Conservation (phyloP, 2,329 filamentous ascomycete genomes). For the Penicillium crustosum region DNA sequence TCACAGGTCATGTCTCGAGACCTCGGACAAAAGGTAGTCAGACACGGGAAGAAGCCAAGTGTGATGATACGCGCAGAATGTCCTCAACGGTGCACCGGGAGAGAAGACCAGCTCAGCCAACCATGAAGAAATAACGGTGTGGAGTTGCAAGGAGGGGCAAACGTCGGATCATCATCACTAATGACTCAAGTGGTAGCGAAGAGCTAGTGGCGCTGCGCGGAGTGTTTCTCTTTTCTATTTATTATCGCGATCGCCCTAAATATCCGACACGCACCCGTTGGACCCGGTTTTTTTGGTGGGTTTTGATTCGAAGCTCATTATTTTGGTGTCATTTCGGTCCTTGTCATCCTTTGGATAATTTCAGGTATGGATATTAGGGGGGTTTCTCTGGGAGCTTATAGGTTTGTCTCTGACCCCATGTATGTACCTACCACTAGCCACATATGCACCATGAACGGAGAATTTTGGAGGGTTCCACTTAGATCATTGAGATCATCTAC, state of each 20-base stretch:
- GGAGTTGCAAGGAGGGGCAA: slow-evolving; percentile 11
- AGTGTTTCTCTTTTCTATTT: slow-evolving; percentile 7
- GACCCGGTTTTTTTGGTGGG: slow-evolving; percentile 2
- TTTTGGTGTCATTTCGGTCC: not conserved
- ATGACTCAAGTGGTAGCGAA: slow-evolving; percentile 23
- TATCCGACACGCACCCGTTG: slow-evolving; percentile 20
- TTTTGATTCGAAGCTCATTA: not conserved
- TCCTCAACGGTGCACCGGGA: not conserved
- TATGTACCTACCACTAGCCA: not conserved
- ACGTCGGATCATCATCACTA: slow-evolving; percentile 23
- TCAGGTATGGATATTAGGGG: not conserved
- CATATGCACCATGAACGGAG: not conserved
- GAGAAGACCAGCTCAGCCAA: not conserved
- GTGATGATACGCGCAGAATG: not conserved
- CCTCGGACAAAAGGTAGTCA: not conserved
- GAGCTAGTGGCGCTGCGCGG: slow-evolving; percentile 9
- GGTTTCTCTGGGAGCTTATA: not conserved
- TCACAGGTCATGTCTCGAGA: not conserved
- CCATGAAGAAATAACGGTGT: slow-evolving; percentile 3
- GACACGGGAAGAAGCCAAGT: not conserved
- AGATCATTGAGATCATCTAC: slow-evolving; percentile 1
- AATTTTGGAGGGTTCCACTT: slow-evolving; percentile 11
- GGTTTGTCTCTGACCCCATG: not conserved
- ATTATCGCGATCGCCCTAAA: slow-evolving; percentile 20
- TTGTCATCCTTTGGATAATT: not conserved